Percentiles rank a stretch among this genome's conserved stretches.
phyloP scores from a whole-genome alignment of 2,329 filamentous ascomycete genomes.

The Ambrosiella cleistominuta region DNA sequence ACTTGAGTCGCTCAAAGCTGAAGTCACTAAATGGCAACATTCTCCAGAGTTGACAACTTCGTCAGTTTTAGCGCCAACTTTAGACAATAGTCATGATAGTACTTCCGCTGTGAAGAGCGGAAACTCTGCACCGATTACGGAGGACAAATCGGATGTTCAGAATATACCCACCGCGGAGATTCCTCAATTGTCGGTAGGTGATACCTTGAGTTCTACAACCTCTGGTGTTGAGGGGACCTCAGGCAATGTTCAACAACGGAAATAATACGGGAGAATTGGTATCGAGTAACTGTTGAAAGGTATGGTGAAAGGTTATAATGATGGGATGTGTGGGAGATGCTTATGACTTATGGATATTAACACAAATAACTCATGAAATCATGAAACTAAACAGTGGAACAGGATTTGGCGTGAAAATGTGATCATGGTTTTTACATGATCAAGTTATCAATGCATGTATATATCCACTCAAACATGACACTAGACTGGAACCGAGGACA shows the following conservation, averaged over 20 bases:
- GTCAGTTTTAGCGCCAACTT: slow-evolving; percentile 3
- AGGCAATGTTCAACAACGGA: slow-evolving; percentile 5
- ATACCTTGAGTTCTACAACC: background rate
- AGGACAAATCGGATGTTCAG: background rate
- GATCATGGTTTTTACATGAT: no score
- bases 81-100: background rate
- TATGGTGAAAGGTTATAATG: no score
- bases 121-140: background rate
- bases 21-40: slow-evolving; percentile 77
- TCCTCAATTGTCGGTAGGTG: background rate
- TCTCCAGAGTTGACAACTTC: slow-evolving; percentile 28
- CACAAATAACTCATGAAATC: no score
- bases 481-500: no score
- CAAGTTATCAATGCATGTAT: no score
- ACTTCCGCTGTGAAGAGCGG: background rate
- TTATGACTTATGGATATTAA: no score
- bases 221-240: slow-evolving; percentile 3
- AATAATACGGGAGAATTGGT: background rate
- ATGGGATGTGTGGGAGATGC: no score
- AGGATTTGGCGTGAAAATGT: no score
- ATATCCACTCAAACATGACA: no score
- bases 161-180: slow-evolving; percentile 3
- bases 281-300: background rate
- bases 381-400: no score
- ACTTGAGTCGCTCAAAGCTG: slow-evolving; percentile 69